Conservation (phyloP, 2,329 filamentous ascomycete species). For the Hymenoscyphus repandus region DNA sequence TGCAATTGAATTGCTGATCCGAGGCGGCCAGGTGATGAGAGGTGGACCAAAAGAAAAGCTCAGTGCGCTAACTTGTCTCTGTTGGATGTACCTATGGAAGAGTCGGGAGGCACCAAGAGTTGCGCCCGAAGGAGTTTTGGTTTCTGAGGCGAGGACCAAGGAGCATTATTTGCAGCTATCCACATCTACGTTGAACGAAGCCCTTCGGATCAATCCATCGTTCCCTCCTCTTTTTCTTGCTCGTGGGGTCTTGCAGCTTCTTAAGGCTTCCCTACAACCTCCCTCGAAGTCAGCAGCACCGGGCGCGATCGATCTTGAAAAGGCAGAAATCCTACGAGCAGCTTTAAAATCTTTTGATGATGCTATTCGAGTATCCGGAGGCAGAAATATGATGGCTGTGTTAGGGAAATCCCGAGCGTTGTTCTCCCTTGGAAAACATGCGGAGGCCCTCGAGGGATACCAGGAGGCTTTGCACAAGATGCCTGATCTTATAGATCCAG, state of each 20-base stretch:
- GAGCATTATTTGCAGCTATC: constrained; percentile 87
- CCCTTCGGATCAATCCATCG: constrained; percentile 86
- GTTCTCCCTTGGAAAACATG: constrained; percentile 81
- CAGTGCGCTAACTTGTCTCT: constrained; percentile 60
- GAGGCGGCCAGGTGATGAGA: constrained; percentile 55
- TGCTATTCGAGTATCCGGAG: constrained; percentile 75
- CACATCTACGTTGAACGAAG: constrained; percentile 90
- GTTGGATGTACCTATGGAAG: constrained; percentile 68
- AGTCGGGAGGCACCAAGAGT: constrained; percentile 64
- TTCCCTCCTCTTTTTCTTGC: constrained; percentile 90
- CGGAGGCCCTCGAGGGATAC: constrained; percentile 77
- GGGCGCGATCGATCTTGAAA: constrained; percentile 62
- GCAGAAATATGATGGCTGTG: constrained; percentile 85
- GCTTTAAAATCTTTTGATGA: constrained; percentile 95
- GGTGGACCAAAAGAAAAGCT: constrained; percentile 60
- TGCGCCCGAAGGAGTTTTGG: constrained; percentile 56
- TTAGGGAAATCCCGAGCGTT: constrained; percentile 84
- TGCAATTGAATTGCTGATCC: constrained; percentile 65
- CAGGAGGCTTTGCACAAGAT: constrained; percentile 83
- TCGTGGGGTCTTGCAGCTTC: constrained; percentile 79
- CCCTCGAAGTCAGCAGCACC: constrained; percentile 63
- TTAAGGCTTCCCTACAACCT: constrained; percentile 78
- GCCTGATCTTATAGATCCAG: constrained; percentile 83
- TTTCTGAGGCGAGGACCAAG: constrained; percentile 79
- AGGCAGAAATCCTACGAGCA: constrained; percentile 73